Evolutionary conservation across 2,329 filamentous ascomycete genomes (phyloP).

Genomic region (Colletotrichum gloeosporioides): DNA sequence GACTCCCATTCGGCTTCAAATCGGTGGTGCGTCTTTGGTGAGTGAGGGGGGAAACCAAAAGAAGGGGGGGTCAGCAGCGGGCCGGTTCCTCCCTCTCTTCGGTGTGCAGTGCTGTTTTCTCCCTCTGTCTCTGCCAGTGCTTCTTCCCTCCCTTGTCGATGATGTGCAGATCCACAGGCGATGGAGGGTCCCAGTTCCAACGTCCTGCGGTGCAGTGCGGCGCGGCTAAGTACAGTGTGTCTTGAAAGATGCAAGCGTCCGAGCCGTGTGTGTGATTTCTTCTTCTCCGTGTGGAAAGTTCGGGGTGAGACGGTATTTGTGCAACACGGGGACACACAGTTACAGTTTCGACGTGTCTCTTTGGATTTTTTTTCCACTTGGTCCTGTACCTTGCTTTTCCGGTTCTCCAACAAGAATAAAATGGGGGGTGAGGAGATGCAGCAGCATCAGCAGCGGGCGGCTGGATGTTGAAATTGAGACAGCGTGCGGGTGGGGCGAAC

Average conservation of each 20-base stretch:
- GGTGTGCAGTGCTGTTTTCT: neutral
- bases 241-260: neutral
- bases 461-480: constrained; percentile 18
- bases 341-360: neutral
- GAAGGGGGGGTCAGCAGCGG: neutral
- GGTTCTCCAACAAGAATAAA: neutral
- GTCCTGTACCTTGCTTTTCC: neutral
- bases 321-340: neutral
- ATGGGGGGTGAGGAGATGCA: neutral
- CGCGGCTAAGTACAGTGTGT: neutral
- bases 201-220: neutral
- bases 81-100: neutral
- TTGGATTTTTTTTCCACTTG: neutral
- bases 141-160: neutral
- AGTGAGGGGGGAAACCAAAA: neutral
- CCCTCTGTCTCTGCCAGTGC: neutral
- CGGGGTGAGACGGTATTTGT: neutral
- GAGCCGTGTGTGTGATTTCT: neutral
- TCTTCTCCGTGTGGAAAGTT: neutral
- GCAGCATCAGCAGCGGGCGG: neutral
- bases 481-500: neutral
- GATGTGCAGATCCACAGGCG: constrained; percentile 11
- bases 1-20: constrained; percentile 4
- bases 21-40: neutral
- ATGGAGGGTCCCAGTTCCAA: neutral